Evolutionary conservation across 2,329 filamentous ascomycete genomes (phyloP), one percentile per base, ranked within the genome.

Genomic region (Hypoxylon sp.): DNA sequence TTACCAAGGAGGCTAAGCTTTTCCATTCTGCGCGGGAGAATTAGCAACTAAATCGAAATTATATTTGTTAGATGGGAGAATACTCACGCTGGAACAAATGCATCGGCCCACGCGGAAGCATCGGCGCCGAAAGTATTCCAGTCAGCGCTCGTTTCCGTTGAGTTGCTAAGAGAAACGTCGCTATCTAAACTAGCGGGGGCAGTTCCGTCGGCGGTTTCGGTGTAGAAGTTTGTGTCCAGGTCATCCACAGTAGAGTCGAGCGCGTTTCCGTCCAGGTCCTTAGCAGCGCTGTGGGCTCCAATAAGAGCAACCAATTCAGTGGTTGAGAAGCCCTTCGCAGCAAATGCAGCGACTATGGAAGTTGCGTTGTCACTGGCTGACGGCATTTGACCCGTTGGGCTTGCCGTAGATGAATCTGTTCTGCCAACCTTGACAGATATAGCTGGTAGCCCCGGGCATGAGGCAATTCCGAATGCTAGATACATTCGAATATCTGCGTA

Each of bases 31-130:
- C n/a, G 51, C 5, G 17, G 17, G 19, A 22, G 22, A 39, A 13
- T 67, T 46, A 61, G 64, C 13, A n/a, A 17, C 5, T 17, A 5
- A 37, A 44, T 37, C 29, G 2, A 52, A 58, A 9, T 44, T 39
- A 35, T 22, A 19, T 24, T 26, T 31, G n/a, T 19, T 35, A 19
- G 10, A 26, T 13, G 14, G 9, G 3, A 9, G 8, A 10, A 19
- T 8, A 76, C 76, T 73, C 64, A 78, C 76, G 72, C 76, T 5
- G 72, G 59, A 10, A 74, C 66, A 46, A 76, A 78, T 1, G 72
- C 75, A 35, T 58, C 59, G 8, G 60, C 46, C 76, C 76, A 78
- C 8, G 70, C 67, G 5, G 60, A 63, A 39, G 73, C 54, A 33
- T 71, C 71, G 10, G 63, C 50, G 4, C 69, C 71, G 58, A 76